Conservation (phyloP, 106 monocot species). For the Phalaenopsis aphrodite region DNA sequence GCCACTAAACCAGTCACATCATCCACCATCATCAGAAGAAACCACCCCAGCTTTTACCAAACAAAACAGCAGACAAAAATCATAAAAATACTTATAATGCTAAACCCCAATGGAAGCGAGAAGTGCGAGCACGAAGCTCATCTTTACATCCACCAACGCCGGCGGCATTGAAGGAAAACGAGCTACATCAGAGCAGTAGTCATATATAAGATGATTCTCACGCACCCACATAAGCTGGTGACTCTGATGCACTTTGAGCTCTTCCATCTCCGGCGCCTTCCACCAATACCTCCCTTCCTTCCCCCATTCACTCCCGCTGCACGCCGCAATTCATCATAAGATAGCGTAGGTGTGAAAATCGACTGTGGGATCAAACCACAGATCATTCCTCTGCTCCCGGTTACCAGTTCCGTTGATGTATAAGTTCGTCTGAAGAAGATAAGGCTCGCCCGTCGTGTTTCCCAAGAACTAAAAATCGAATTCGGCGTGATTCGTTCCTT, state of each 20-base stretch:
- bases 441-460: slow-evolving; percentile 74
- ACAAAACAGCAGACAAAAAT: background rate
- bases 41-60: background rate
- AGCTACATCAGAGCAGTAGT: slow-evolving; percentile 54
- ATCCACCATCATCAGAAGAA: background rate
- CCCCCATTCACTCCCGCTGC: slow-evolving; percentile 31
- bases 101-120: background rate
- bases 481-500: slow-evolving; percentile 65
- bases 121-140: background rate
- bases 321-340: slow-evolving; percentile 42
- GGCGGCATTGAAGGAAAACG: slow-evolving; percentile 52
- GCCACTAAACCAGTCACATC: background rate
- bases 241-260: slow-evolving; percentile 80
- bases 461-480: slow-evolving; percentile 97
- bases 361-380: slow-evolving; percentile 85
- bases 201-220: slow-evolving; percentile 71
- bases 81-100: background rate
- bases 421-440: slow-evolving; percentile 80
- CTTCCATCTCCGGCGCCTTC: slow-evolving; percentile 63
- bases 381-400: slow-evolving; percentile 71
- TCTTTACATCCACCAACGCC: slow-evolving; percentile 12
- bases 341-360: slow-evolving; percentile 84
- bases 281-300: slow-evolving; percentile 57
- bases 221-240: slow-evolving; percentile 85
- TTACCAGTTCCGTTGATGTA: slow-evolving; percentile 78